Percentiles rank a stretch among this genome's conserved stretches.
Evolutionary conservation across 2,329 filamentous ascomycete species (phyloP).

Genomic region (Zalaria sp.): DNA sequence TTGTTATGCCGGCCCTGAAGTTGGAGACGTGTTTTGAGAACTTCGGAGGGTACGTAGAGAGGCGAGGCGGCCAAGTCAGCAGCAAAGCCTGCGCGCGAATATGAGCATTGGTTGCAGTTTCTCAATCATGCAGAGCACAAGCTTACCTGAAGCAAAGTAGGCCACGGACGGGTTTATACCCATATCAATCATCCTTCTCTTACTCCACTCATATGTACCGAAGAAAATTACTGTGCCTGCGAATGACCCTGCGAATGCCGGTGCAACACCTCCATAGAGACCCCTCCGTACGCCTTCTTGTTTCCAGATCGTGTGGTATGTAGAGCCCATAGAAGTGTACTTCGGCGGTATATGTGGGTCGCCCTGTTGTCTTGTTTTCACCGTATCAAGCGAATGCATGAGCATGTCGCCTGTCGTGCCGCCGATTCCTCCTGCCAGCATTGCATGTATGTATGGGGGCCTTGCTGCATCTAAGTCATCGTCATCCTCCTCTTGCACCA

Average conservation of each 20-base stretch:
- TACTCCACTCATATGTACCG: conserved; percentile 90
- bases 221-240: conserved; percentile 92
- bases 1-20: conserved; percentile 93
- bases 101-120: neutral
- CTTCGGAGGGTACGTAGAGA: conserved; percentile 92
- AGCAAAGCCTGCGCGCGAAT: conserved; percentile 52
- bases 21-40: conserved; percentile 92
- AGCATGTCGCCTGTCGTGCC: conserved; percentile 90
- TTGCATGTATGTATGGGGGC: conserved; percentile 45
- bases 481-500: conserved; percentile 4
- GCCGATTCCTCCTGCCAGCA: conserved; percentile 88
- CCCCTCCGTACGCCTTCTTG: conserved; percentile 81
- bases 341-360: conserved; percentile 86
- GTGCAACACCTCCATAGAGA: conserved; percentile 84
- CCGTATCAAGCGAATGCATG: conserved; percentile 97
- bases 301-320: conserved; percentile 83
- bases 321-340: conserved; percentile 79
- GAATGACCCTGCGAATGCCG: conserved; percentile 83
- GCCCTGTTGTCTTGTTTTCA: conserved; percentile 95
- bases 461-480: conserved; percentile 21
- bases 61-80: conserved; percentile 86
- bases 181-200: conserved; percentile 71
- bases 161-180: conserved; percentile 71
- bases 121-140: conserved; percentile 2
- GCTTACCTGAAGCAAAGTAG: conserved; percentile 68